phyloP scores from a whole-genome alignment of 345 rosid genomes.

The Populus nigra region DNA sequence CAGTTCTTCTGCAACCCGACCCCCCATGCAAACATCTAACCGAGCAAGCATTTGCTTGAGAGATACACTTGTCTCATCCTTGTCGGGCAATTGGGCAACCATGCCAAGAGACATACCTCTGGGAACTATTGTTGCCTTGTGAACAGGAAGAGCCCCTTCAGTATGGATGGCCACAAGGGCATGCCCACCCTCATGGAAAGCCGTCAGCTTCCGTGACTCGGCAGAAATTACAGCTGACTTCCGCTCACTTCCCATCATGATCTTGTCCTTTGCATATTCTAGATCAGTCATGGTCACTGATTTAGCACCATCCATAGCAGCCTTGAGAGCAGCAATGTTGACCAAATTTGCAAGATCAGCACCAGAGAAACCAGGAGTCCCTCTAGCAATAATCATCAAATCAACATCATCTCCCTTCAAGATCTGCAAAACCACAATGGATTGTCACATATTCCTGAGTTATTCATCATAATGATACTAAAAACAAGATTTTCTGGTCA shows the following conservation, averaged over 20 bases:
- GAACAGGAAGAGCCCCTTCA: conserved; percentile 90
- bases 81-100: conserved; percentile 88
- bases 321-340: conserved; percentile 89
- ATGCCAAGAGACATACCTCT: conserved; percentile 94
- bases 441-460: background rate
- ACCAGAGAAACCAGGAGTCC: conserved; percentile 95
- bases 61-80: conserved; percentile 70
- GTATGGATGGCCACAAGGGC: conserved; percentile 92
- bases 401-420: conserved; percentile 89
- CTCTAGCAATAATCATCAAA: conserved; percentile 90
- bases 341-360: conserved; percentile 92
- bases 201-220: conserved; percentile 67
- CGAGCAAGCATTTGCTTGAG: conserved; percentile 94
- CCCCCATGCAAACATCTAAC: conserved; percentile 94
- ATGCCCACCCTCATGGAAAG: conserved; percentile 98
- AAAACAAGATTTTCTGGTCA: background rate
- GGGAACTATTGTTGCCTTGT: conserved; percentile 94
- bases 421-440: conserved; percentile 46
- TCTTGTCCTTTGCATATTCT: conserved; percentile 90
- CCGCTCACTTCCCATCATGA: conserved; percentile 97
- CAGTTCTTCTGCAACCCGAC: conserved; percentile 92
- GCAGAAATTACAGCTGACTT: conserved; percentile 90
- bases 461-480: background rate
- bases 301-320: conserved; percentile 94
- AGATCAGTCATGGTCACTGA: conserved; percentile 86